Base-by-base conservation (phyloP, 495 filamentous ascomycete species). In the Aspergillus incahuasiensis region DNA sequence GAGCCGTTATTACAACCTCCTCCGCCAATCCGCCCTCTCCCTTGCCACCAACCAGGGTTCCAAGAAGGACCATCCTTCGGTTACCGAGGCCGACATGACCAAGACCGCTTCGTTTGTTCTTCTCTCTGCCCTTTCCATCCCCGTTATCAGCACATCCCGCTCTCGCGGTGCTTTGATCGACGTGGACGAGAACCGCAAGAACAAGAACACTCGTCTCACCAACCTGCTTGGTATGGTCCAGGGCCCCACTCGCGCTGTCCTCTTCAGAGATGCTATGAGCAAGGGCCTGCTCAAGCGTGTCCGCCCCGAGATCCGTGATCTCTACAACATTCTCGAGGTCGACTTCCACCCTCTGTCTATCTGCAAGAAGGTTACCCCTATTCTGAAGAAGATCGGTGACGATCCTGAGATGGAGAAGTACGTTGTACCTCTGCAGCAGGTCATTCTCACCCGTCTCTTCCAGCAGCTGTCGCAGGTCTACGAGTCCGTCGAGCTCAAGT, bases 401-500 rank as follows among this genome's bases (percentile, higher is more conserved):
- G 94, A 98, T 63, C 82, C 89, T 38, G 92, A 97, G 66, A 94
- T 98, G 91, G 85, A 92, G 75, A 94, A 92, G 73, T 98, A 98
- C 68, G 86, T 98, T 58, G 68, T 86, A 46, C 94, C 94, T 53
- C 81, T 98, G 50, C 95, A 97, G 73, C 94, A 98, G 78, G 94
- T 98, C 67, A 98, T 98, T 59, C 83, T 98, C 50, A 98, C 94
- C 41, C 87, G 94, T 56, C 84, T 98, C 48, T 98, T 98, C 82
- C 94, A 98, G 80, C 94, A 98, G 74, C 82, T 98, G 47, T 97
- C 95, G 44, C 94, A 98, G 74, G 94, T 98, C 50, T 98, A 98
- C 75, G 95, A 97, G 73, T 96, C 92, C 48, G 92, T 98, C 47
- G 89, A 96, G 72, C 86, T 98, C 43, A 84, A 85, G 59, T 96